Evolutionary conservation across 2,329 filamentous ascomycete species (phyloP), one percentile per base, ranked within the genome.

Genomic region (Mycocentrospora acerina): DNA sequence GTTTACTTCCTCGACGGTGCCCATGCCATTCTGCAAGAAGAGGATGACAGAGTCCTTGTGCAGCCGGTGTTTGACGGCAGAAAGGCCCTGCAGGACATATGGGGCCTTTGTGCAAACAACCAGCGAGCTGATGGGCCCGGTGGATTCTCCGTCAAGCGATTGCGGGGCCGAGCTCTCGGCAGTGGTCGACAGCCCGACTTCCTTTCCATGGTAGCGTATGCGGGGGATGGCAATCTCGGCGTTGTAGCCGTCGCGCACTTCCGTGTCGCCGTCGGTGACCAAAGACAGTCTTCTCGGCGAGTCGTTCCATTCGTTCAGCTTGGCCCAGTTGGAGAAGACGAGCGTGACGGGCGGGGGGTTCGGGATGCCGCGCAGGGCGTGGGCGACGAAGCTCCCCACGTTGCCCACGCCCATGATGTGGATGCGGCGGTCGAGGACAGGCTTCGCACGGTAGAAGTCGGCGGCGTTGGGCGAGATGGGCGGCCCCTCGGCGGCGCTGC

Each of bases 381-480:
- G 83, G 17, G 90, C 89, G 48, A 90, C 81, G 17, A 96, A 79
- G 29, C 81, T 81, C 11, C 90, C 90, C 10, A 95, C 74, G 60
- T 89, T 94, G 24, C 90, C 90, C 9, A 86, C 62, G 9, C 91
- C 90, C 3, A 95, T 71, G 32, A 96, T 77, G 58, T 93, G 82
- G 16, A 67, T 60, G 3, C 62, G 54, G 25, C 55, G 53, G 32
- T 67, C 52, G 22, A 53, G 26, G 3, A 60, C 55, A 9, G 57
- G 51, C 25, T 55, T 37, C 6, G 39, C 39, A 40, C 64, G 61
- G 44, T 67, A 67, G 51, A 67, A 66, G 31, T 57, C 55, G 40
- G 60, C 49, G 4, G 57, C 39, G 30, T 46, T 51, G 29, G 40
- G 34, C 30, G 34, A 22, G 14, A 32, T 17, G 15, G 30, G 13